Base-by-base conservation (phyloP, 2,329 filamentous ascomycete species). In the Herpotrichia juniperi region DNA sequence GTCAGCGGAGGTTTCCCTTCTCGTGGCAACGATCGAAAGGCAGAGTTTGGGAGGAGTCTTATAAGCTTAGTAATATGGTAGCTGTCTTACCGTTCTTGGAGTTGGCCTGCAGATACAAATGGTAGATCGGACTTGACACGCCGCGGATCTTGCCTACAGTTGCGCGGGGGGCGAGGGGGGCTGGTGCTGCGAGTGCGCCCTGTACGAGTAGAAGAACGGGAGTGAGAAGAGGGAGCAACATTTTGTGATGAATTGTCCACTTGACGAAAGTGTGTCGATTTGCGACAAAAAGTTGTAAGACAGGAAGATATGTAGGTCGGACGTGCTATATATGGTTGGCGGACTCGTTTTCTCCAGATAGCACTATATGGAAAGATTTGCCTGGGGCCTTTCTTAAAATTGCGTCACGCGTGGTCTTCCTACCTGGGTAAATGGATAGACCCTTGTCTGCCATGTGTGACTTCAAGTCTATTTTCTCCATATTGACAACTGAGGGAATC, bases 101-200 rank as follows among this genome's bases (percentile, higher is more conserved):
- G 48, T 75, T 74, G 2, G 75, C 69, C 63, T 83, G 81, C 3
- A 83, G 71, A 57, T 83, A 83, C 19, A 79, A 73, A 61, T 84
- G 81, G 56, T 77, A 83, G 50, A 83, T 78, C 2, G 81, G 81
- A 6, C 74, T 72, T 50, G 72, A 67, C 8, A 82, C 80, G 31
- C 77, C 76, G 28, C 80, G 79, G 54, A 83, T 81, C 61, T 80
- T 77, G 62, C 79, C 76, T 11, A 79, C 71, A 46, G 79, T 79
- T 35, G 74, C 73, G 6, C 65, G 51, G n/a, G 64, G 63, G 2
- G 48, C 46, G 7, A 25, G 17, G 26, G 16, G 30, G 11, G 46
- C 22, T 6, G 49, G 49, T 8, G 26, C 16, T 16, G 43, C 49
- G 9, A 51, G 10, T 22, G 28, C n/a, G 4, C 25, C 11, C 9